phyloP scores from a whole-genome alignment of 257 asterid species.

The Dorcoceras hygrometricum region DNA sequence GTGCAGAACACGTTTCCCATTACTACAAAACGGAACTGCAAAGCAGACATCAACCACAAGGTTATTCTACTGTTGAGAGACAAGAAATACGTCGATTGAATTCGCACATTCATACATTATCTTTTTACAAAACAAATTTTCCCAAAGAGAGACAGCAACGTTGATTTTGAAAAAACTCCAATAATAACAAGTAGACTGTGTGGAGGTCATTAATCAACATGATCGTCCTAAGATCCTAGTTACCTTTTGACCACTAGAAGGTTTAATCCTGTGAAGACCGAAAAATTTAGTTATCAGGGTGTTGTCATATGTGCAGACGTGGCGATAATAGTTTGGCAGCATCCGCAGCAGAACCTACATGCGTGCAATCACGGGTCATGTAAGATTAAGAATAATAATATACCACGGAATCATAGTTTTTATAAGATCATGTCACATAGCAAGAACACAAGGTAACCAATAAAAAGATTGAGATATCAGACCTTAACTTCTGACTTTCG shows the following conservation, averaged over 20 bases:
- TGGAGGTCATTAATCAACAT: background rate
- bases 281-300: constrained; percentile 93
- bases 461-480: constrained; percentile 27
- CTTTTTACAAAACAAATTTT: constrained; percentile 2
- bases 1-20: constrained; percentile 99
- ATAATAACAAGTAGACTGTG: background rate
- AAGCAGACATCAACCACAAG: constrained; percentile 12
- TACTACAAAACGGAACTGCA: constrained; percentile 92
- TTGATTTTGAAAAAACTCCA: background rate
- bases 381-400: constrained; percentile 10
- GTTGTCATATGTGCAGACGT: constrained; percentile 73
- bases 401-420: background rate
- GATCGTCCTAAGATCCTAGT: background rate
- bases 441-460: constrained; percentile 21
- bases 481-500: constrained; percentile 98
- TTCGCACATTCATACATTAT: constrained; percentile 10
- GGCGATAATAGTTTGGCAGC: constrained; percentile 88
- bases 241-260: constrained; percentile 97
- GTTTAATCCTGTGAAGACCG: constrained; percentile 97
- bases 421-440: constrained; percentile 1
- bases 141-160: background rate
- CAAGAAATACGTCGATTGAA: constrained; percentile 15
- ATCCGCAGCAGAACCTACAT: constrained; percentile 82
- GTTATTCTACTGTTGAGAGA: constrained; percentile 12
- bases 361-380: constrained; percentile 27